Percentiles rank a stretch among this genome's conserved stretches.
Evolutionary conservation across 1,139 yeast genomes (phyloP).

Genomic region (Blastobotrys niveus): DNA sequence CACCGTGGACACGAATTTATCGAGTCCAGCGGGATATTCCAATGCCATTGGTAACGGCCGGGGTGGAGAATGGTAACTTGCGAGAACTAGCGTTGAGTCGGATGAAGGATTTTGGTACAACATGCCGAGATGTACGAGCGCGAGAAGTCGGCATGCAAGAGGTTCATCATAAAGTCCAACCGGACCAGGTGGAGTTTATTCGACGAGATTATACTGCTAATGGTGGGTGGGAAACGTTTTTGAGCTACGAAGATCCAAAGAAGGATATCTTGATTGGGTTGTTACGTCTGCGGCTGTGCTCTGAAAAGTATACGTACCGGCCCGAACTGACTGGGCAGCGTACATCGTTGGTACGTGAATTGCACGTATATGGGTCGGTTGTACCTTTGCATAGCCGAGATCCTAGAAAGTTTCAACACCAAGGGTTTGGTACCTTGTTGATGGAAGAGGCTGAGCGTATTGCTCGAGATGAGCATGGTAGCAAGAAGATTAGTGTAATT

Average conservation of each 20-base stretch:
- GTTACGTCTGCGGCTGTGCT: conserved; percentile 79
- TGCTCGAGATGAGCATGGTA: conserved; percentile 92
- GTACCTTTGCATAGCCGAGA: conserved; percentile 97
- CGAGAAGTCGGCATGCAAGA: conserved; percentile 99
- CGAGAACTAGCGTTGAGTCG: conserved; percentile 93
- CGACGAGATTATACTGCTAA: conserved; percentile 96
- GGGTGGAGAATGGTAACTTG: conserved; percentile 96
- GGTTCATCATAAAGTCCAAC: conserved; percentile 94
- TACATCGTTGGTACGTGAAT: conserved; percentile 88
- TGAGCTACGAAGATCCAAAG: conserved; percentile 94
- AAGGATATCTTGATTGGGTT: conserved; percentile 93
- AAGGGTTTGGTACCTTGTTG: conserved; percentile 93
- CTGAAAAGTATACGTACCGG: conserved; percentile 83
- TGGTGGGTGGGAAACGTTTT: conserved; percentile 98
- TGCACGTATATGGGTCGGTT: conserved; percentile 96
- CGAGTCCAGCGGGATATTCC: conserved; percentile 99
- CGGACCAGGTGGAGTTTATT: conserved; percentile 93
- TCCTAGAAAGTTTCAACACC: conserved; percentile 97
- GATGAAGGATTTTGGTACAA: conserved; percentile 96
- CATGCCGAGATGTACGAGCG: conserved; percentile 96
- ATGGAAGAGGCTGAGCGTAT: conserved; percentile 99
- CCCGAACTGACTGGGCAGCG: conserved; percentile 81
- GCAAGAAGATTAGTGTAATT: conserved; percentile 84
- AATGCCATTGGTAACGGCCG: conserved; percentile 97
- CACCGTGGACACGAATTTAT: conserved; percentile 99